Evolutionary conservation across 225 moss, liverwort and hornwort species (phyloP), one percentile per base, ranked within the genome.

Genomic region (Lunularia cruciata): DNA sequence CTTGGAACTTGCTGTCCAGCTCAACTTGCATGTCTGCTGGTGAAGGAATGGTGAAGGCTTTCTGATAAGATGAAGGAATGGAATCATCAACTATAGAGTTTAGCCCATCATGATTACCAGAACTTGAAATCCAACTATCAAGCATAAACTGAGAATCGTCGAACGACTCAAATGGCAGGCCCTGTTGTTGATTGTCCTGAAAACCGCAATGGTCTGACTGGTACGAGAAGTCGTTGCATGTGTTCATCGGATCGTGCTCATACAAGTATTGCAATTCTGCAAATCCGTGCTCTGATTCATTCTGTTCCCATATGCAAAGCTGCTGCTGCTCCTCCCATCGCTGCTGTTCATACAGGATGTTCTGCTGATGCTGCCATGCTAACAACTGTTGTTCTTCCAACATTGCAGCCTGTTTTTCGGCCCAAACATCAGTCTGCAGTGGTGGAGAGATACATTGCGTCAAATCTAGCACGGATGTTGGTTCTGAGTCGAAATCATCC

Each of bases 381-480:
- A 27, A 22, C 0, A 16, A 18, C 4, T 31, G 32, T 43, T 54
- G 40, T 26, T 67, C 36, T 3, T 53, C 53, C 45, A 13, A 68
- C 18, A 48, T 14, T 2, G 34, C 34, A 3, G 23, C 20, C n/a
- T 34, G 34, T 25, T 76, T 63, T 0, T 34, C 27, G 26, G 28
- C 54, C 70, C 70, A 76, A 10, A 6, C 57, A 32, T 71, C 71
- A 0, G 23, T 8, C 18, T 37, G 56, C n/a, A 76, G 64, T 2
- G 76, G 76, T 9, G 54, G 54, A 15, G 76, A 71, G 13, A 76
- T 76, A 65, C 76, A 71, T 57, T 37, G 48, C 31, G 48, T 6
- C 15, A 65, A 38, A 12, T 71, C 65, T 65, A 71, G 18, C 23
- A 76, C 71, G 13, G 76, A 76, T 5, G 23, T 40, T 10, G 65